A percentile compares a stretch with the other conserved stretches of the same genome.
Evolutionary conservation across 257 asterid species (phyloP).

Genomic region (Scutellaria baicalensis): DNA sequence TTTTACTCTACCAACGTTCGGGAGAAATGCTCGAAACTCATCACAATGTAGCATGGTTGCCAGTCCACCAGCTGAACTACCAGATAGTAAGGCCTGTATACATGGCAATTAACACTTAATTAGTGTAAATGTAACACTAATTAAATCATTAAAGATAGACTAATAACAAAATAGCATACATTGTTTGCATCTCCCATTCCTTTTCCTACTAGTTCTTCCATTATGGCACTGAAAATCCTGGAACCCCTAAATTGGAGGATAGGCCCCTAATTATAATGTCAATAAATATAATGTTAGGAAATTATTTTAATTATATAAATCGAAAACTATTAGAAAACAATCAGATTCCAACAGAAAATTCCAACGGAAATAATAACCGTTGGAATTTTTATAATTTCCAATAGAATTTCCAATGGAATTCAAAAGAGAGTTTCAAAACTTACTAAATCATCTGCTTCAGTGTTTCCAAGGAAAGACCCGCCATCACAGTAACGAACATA

Average conservation of each 20-base stretch:
- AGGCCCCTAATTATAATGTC: neutral
- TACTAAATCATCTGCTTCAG: constrained; percentile 19
- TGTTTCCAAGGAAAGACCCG: constrained; percentile 26
- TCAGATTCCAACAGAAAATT: no score
- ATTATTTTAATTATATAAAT: neutral
- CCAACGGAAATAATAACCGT: no score
- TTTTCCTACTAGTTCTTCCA: constrained; percentile 16
- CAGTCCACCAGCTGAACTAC: constrained; percentile 49
- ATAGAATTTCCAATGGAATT: neutral
- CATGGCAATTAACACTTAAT: neutral
- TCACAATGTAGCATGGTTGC: constrained; percentile 42
- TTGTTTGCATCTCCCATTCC: constrained; percentile 24
- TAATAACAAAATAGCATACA: neutral
- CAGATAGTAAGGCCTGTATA: constrained; percentile 29
- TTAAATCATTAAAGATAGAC: neutral
- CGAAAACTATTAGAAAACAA: no score
- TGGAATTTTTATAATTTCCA: no score
- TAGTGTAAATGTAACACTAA: neutral
- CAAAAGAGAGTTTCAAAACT: neutral
- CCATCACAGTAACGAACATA: constrained; percentile 29
- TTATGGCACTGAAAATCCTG: constrained; percentile 21
- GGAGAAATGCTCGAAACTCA: constrained; percentile 21
- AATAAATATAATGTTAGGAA: neutral
- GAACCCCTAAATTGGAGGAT: constrained; percentile 26
- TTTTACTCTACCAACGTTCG: constrained; percentile 12